These are phyloP conservation scores for Gonapodya prolifera DNA, from an alignment of 192 early-diverging fungal species.

Conservation along the genomic window DNA sequence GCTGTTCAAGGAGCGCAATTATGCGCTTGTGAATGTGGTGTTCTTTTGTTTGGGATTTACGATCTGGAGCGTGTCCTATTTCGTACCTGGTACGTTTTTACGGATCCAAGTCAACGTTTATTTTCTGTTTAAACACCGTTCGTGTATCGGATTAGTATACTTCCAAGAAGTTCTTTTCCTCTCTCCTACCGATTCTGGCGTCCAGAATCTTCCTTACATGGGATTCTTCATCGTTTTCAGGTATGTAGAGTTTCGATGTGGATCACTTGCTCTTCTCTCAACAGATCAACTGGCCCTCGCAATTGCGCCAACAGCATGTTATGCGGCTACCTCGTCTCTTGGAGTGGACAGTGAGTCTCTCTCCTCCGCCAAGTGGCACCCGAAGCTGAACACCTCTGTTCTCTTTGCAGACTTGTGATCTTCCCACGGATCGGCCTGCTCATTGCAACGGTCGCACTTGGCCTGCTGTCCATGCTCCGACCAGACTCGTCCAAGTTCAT, in stretches of 20 bases:
- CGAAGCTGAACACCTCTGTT: not conserved
- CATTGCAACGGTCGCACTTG: not conserved
- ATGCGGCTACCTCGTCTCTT: not conserved
- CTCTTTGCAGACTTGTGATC: not conserved
- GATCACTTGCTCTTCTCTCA: no score
- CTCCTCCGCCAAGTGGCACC: not conserved
- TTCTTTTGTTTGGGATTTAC: not conserved
- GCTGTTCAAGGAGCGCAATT: conserved; percentile 8
- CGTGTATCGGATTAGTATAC: not conserved
- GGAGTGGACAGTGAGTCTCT: not conserved
- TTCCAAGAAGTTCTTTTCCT: not conserved
- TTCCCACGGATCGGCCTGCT: not conserved
- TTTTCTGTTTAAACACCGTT: not conserved
- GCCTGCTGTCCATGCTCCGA: not conserved
- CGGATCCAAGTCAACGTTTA: not conserved
- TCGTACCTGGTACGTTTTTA: not conserved
- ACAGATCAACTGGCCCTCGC: no score
- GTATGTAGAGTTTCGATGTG: no score
- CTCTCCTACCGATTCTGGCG: not conserved
- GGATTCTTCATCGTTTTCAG: conserved; percentile 1
- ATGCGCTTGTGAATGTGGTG: not conserved
- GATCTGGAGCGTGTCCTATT: not conserved
- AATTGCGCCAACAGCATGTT: not conserved
- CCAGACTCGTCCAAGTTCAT: not conserved
- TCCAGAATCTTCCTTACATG: not conserved